Percentiles rank a stretch among this genome's conserved stretches.
These are phyloP conservation scores for Talaromyces proteolyticus DNA, from an alignment of 495 filamentous ascomycete species.

Conservation along the genomic window DNA sequence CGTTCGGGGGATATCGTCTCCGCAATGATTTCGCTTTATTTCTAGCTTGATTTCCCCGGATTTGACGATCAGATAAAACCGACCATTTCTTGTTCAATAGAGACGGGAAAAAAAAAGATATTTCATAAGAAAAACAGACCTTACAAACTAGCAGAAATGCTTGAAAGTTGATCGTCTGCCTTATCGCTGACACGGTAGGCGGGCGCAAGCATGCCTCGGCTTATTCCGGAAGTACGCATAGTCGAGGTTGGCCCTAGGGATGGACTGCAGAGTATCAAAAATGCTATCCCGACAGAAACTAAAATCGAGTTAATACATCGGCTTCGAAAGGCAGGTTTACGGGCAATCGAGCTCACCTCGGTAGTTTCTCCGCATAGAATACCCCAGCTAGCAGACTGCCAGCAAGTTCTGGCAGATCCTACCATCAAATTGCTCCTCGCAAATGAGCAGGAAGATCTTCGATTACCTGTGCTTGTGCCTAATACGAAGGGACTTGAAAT, in stretches of 20 bases:
- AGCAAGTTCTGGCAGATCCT: slow-evolving; percentile 17
- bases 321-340: slow-evolving; percentile 22
- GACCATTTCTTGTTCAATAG: too few relatives aligned
- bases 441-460: slow-evolving; percentile 3
- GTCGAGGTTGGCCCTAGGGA: slow-evolving; percentile 44
- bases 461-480: slow-evolving; percentile 33
- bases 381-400: slow-evolving; percentile 37
- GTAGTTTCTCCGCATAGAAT: slow-evolving; percentile 36
- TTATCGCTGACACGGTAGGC: too few relatives aligned
- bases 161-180: background rate
- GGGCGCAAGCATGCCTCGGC: slow-evolving; percentile 5
- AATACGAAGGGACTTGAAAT: slow-evolving; percentile 35
- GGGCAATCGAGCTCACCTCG: slow-evolving; percentile 36
- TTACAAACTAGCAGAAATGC: background rate
- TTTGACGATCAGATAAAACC: too few relatives aligned
- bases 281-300: slow-evolving; percentile 23
- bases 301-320: slow-evolving; percentile 35
- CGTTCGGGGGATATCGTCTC: too few relatives aligned
- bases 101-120: too few relatives aligned
- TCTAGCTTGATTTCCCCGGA: too few relatives aligned
- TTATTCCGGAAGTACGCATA: slow-evolving; percentile 22
- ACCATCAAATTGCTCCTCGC: slow-evolving; percentile 6
- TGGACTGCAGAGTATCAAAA: slow-evolving; percentile 36
- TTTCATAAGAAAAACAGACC: too few relatives aligned
- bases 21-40: too few relatives aligned